Percentiles rank a stretch among this genome's conserved stretches.
Conservation (phyloP, 192 early-diverging fungal genomes). For the Lunasporangiospora selenospora region DNA sequence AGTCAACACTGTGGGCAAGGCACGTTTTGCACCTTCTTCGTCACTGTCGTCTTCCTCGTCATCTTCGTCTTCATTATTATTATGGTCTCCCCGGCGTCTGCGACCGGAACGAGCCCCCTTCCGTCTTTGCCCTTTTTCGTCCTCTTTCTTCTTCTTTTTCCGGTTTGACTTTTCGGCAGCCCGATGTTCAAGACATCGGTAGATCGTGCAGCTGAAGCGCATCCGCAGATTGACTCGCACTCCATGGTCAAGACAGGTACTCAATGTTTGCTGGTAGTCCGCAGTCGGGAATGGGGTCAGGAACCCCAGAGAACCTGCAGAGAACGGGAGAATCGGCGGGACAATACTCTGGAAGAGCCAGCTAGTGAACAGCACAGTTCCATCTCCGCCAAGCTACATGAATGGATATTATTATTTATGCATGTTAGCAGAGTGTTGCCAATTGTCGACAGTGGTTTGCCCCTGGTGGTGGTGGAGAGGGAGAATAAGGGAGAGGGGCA, state of each 20-base stretch:
- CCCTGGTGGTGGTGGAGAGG: too few relatives aligned
- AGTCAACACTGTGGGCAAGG: constrained; percentile 60
- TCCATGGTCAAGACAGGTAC: constrained; percentile 66
- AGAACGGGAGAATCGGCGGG: constrained; percentile 94
- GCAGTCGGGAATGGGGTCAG: constrained; percentile 87
- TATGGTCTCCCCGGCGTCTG: constrained; percentile 7
- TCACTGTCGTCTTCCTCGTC: constrained; percentile 38
- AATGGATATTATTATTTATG: background rate
- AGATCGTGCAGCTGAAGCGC: constrained; percentile 92
- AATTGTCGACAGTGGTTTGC: too few relatives aligned
- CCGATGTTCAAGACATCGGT: constrained; percentile 57
- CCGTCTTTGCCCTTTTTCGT: too few relatives aligned
- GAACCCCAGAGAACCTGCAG: constrained; percentile 95
- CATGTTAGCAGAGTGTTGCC: too few relatives aligned
- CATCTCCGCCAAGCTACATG: constrained; percentile 87
- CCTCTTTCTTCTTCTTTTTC: too few relatives aligned
- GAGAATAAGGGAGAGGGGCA: too few relatives aligned
- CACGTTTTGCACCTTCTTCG: constrained; percentile 41
- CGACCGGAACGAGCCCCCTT: constrained; percentile 23
- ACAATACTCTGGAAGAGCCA: constrained; percentile 89
- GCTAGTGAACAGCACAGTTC: constrained; percentile 92
- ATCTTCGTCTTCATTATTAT: constrained; percentile 24
- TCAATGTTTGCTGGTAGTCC: constrained; percentile 63
- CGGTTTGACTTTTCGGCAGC: constrained; percentile 24
- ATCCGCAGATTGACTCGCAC: constrained; percentile 90